phyloP scores from a whole-genome alignment of 2,329 filamentous ascomycete genomes.

The Penicillium sp. region DNA sequence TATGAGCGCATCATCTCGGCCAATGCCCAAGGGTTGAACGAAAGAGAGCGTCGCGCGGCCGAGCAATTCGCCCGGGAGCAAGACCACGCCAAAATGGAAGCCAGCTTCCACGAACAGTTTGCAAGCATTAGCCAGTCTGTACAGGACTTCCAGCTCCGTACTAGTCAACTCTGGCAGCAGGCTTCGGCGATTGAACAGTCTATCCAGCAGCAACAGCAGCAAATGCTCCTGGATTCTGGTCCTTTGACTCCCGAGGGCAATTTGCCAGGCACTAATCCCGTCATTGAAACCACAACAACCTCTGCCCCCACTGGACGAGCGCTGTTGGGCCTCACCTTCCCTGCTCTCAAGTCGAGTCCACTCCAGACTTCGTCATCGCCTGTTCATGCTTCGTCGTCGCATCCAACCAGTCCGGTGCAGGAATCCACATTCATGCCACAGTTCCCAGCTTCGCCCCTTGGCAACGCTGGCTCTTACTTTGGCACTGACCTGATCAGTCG shows the following conservation, averaged over 20 bases:
- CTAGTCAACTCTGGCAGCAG: conserved; percentile 48
- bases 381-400: conserved; percentile 32
- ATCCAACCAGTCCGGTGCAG: conserved; percentile 37
- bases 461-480: conserved; percentile 34
- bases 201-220: conserved; percentile 49
- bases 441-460: conserved; percentile 38
- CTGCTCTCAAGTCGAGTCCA: conserved; percentile 37
- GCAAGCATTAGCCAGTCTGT: conserved; percentile 44
- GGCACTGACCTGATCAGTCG: conserved; percentile 35
- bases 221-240: conserved; percentile 45
- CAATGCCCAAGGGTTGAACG: conserved; percentile 59
- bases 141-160: conserved; percentile 47
- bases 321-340: conserved; percentile 39
- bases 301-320: conserved; percentile 34
- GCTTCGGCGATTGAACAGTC: conserved; percentile 45
- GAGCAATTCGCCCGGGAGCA: conserved; percentile 49
- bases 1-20: conserved; percentile 60
- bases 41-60: conserved; percentile 53
- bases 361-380: conserved; percentile 39
- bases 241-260: conserved; percentile 62
- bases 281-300: conserved; percentile 34
- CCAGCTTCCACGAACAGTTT: conserved; percentile 46
- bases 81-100: conserved; percentile 48
- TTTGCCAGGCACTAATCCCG: conserved; percentile 54
- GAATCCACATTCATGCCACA: conserved; percentile 32